Evolutionary conservation across 768 basidiomycete genomes (phyloP).

Genomic region (Boletales sp.): DNA sequence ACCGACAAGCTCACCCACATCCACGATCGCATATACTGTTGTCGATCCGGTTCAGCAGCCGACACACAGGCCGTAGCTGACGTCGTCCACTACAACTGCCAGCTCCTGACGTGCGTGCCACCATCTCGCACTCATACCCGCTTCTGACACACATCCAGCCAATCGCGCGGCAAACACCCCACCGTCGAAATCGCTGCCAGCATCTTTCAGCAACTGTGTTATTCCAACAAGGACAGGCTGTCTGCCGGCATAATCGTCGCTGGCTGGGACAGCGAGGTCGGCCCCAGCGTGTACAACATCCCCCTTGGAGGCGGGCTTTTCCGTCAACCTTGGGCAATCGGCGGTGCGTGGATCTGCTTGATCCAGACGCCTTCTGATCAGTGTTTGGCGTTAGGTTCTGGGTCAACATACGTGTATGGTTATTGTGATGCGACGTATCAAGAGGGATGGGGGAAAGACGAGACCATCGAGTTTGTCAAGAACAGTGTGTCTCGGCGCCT

Average conservation of each 20-base stretch:
- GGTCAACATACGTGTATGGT: constrained; percentile 97
- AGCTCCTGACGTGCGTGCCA: constrained; percentile 61
- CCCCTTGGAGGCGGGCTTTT: constrained; percentile 96
- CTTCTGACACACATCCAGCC: constrained; percentile 30
- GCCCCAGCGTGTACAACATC: constrained; percentile 94
- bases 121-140: not conserved
- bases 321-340: constrained; percentile 98
- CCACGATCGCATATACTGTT: constrained; percentile 98
- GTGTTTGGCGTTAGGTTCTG: constrained; percentile 58
- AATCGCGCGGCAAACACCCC: constrained; percentile 62
- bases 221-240: constrained; percentile 87
- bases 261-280: constrained; percentile 91
- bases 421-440: constrained; percentile 98
- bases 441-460: constrained; percentile 86
- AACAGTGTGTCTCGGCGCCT: constrained; percentile 65
- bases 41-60: constrained; percentile 96
- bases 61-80: constrained; percentile 98
- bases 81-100: constrained; percentile 77
- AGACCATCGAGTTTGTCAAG: constrained; percentile 92
- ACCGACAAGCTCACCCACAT: constrained; percentile 97
- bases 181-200: constrained; percentile 80
- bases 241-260: constrained; percentile 96
- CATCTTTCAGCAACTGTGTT: constrained; percentile 84
- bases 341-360: constrained; percentile 51
- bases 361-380: not conserved